Base-by-base conservation (phyloP, 768 basidiomycete genomes). In the Tylopilus felleus region DNA sequence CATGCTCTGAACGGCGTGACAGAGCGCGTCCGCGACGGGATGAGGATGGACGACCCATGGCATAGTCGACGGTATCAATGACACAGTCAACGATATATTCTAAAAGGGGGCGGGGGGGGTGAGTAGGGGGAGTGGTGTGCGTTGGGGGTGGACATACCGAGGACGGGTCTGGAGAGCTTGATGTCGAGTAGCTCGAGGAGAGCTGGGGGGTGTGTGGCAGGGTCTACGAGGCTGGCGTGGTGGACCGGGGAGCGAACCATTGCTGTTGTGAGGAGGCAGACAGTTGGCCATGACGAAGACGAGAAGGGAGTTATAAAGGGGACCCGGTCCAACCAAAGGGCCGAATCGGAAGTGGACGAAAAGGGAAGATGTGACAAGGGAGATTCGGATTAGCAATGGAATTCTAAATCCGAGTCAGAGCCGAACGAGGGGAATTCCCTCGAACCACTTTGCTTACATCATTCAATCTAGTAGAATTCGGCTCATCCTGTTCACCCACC, bases 31-130 rank as follows among this genome's bases (percentile, higher is more conserved):
- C 81, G 12, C 80, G 75, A 2, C 71, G 66, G 0, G 80, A 79
- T 17, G 82, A 77, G 19, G 83, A 78, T 17, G 85, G 76, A 27
- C 84, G 79, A n/a, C 84, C 82, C 71, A 90, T 80, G 14, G 88
- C 86, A 64, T 78, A 88, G 71, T 88, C 85, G 49, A 90, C 88
- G 0, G 87, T 84, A 56, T 90, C 87, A 7, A 79, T 73, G 8
- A 89, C 84, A 22, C 70, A 76, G 68, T 90, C 86, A 14, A 87
- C 79, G 52, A 86, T 73, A 70, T 87, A 84, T 52, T 90, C 88
- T 90, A n/a, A 45, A 45, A 27, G 7, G 14, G n/a, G n/a, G n/a
- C n/a, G n/a, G n/a, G n/a, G n/a, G 47, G 38, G 14, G 35, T 56
- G 17, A 53, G 52, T 0, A 8, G 29, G 53, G 5, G 23, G 2